Evolutionary conservation across 2,329 filamentous ascomycete species (phyloP).

Genomic region (Fusarium coicis): DNA sequence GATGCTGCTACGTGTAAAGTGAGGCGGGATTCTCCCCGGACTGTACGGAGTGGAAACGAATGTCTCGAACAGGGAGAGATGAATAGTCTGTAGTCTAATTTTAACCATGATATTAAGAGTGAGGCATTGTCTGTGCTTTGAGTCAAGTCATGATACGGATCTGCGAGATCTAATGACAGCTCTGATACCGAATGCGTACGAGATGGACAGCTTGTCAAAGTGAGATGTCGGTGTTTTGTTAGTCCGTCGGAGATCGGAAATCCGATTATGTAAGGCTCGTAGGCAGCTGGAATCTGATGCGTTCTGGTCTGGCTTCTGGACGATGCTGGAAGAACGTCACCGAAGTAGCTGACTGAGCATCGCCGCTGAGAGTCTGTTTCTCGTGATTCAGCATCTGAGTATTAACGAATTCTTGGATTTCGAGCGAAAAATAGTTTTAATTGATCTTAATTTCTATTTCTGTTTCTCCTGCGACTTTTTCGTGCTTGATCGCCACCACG

Average conservation of each 20-base stretch:
- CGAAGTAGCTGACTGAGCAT: constrained; percentile 47
- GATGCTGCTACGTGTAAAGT: not conserved
- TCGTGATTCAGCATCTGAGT: not conserved
- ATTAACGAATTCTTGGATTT: not conserved
- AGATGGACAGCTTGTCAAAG: not conserved
- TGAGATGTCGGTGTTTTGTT: not conserved
- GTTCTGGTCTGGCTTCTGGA: constrained; percentile 16
- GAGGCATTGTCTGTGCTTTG: constrained; percentile 2
- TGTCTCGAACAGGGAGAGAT: not conserved
- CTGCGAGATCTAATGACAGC: not conserved
- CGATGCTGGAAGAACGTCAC: constrained; percentile 42
- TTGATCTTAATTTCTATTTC: not conserved
- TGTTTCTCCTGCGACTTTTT: not conserved
- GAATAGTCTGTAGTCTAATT: constrained; percentile 25
- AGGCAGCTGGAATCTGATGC: constrained; percentile 10
- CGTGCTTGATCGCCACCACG: constrained; percentile 12
- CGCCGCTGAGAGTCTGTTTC: not conserved
- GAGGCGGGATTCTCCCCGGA: not conserved
- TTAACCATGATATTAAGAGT: constrained; percentile 25
- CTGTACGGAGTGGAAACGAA: not conserved
- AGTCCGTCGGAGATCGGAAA: not conserved
- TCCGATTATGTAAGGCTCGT: constrained; percentile 17
- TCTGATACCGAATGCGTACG: not conserved
- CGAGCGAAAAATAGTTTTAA: not conserved
- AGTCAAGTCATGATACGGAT: not conserved